Evolutionary conservation across 2,329 filamentous ascomycete genomes (phyloP).

Genomic region (Achaetomium macrosporum): DNA sequence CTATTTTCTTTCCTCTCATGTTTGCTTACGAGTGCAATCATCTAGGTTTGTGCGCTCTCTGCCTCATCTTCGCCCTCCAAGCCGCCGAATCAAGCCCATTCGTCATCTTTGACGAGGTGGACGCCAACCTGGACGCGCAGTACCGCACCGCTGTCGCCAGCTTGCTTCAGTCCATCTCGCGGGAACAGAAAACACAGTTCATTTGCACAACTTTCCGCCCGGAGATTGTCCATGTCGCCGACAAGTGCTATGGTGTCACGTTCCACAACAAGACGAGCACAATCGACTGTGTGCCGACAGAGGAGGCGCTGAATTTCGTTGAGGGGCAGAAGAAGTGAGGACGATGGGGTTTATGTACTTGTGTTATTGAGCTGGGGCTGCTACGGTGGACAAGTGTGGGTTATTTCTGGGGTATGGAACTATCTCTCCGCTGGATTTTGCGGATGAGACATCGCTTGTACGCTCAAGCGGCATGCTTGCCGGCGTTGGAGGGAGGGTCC

Average conservation of each 20-base stretch:
- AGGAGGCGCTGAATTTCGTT: conserved; percentile 88
- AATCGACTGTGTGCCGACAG: conserved; percentile 81
- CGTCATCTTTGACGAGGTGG: conserved; percentile 98
- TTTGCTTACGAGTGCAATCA: not conserved
- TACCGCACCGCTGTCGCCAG: conserved; percentile 93
- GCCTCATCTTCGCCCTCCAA: conserved; percentile 97
- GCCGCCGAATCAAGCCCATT: conserved; percentile 95
- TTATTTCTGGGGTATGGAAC: not conserved
- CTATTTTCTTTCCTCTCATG: conserved; percentile 7
- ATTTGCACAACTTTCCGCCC: conserved; percentile 98
- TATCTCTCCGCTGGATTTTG: too few relatives aligned
- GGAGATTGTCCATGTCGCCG: conserved; percentile 90
- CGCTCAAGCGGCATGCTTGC: too few relatives aligned
- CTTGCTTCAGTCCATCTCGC: conserved; percentile 74
- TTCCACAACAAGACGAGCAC: conserved; percentile 91
- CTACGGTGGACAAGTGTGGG: not conserved
- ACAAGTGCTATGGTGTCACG: conserved; percentile 96
- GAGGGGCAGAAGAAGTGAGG: conserved; percentile 62
- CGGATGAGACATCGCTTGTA: too few relatives aligned
- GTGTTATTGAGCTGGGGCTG: not conserved
- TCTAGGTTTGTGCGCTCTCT: conserved; percentile 83
- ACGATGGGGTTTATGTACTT: not conserved
- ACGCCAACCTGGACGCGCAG: conserved; percentile 95
- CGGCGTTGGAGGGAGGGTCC: too few relatives aligned
- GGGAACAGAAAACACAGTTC: conserved; percentile 67